Conservation (phyloP, 2,329 filamentous ascomycete species). For the Fusarium temperatum region DNA sequence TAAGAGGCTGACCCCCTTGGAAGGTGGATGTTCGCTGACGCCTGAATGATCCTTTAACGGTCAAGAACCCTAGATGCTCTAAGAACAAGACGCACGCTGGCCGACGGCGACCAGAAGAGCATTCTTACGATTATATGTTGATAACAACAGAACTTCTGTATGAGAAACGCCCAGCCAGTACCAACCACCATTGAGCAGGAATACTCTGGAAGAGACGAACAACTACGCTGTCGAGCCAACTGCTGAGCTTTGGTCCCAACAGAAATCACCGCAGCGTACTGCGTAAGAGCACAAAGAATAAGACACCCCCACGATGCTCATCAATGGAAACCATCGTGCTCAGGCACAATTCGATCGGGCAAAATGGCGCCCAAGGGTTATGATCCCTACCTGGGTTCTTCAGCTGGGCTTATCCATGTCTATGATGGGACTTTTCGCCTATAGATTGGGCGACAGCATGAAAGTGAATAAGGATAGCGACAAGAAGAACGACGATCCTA, state of each 20-base stretch:
- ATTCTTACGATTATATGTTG: constrained; percentile 3
- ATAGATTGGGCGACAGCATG: constrained; percentile 59
- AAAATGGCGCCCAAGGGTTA: constrained; percentile 58
- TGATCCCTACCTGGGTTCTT: constrained; percentile 60
- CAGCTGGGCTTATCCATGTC: constrained; percentile 57
- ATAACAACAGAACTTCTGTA: constrained; percentile 3
- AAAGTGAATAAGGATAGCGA: constrained; percentile 54
- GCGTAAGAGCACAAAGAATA: background rate
- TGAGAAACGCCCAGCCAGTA: constrained; percentile 13
- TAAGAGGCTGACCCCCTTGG: constrained; percentile 28
- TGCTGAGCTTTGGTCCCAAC: background rate
- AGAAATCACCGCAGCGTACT: background rate
- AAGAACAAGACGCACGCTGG: constrained; percentile 17
- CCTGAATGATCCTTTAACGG: background rate
- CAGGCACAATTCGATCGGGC: constrained; percentile 63
- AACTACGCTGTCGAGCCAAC: background rate
- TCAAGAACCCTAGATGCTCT: constrained; percentile 17
- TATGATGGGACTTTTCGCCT: constrained; percentile 63
- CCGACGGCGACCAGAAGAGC: constrained; percentile 2
- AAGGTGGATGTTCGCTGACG: constrained; percentile 1
- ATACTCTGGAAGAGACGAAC: constrained; percentile 18
- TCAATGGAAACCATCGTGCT: constrained; percentile 56
- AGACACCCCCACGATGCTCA: constrained; percentile 1
- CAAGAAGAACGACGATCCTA: constrained; percentile 50
- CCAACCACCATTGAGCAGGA: constrained; percentile 20